Percentiles rank a stretch among this genome's conserved stretches.
Evolutionary conservation across 345 rosid genomes (phyloP).

Genomic region (Eutrema heterophyllum): DNA sequence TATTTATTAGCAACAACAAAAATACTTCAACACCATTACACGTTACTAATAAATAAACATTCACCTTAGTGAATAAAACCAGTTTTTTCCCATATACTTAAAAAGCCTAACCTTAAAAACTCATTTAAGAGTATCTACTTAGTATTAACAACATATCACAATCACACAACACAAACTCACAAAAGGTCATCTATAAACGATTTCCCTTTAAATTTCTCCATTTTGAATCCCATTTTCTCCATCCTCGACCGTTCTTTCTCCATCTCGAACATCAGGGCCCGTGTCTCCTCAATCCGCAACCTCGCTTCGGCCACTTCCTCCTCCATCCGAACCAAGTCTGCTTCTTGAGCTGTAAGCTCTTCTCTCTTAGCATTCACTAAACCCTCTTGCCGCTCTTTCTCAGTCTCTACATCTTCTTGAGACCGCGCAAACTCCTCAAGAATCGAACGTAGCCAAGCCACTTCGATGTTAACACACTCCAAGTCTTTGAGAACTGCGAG

Average conservation of each 20-base stretch:
- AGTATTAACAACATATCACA: constrained; percentile 14
- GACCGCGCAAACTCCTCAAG: constrained; percentile 47
- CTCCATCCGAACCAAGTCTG: constrained; percentile 47
- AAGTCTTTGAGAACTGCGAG: constrained; percentile 68
- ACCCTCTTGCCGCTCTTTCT: constrained; percentile 38
- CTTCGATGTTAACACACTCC: constrained; percentile 62
- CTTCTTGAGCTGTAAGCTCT: constrained; percentile 42
- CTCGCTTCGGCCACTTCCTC: constrained; percentile 37
- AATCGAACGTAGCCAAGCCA: constrained; percentile 51
- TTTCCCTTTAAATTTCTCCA: constrained; percentile 50
- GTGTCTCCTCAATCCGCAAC: constrained; percentile 33
- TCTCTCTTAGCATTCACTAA: constrained; percentile 41
- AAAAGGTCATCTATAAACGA: constrained; percentile 49
- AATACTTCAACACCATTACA: neutral
- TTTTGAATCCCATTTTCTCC: constrained; percentile 36
- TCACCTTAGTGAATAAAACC: neutral
- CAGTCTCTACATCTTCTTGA: constrained; percentile 37
- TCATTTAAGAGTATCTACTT: constrained; percentile 7
- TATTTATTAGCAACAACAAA: constrained; percentile 15
- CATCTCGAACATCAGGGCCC: constrained; percentile 33
- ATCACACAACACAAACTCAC: constrained; percentile 20
- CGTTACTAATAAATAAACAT: constrained; percentile 9
- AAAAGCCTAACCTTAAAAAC: neutral
- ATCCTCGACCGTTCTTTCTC: constrained; percentile 42
- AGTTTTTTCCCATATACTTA: neutral